phyloP scores from a whole-genome alignment of 495 filamentous ascomycete species.

The Amniculicola lignicola region DNA sequence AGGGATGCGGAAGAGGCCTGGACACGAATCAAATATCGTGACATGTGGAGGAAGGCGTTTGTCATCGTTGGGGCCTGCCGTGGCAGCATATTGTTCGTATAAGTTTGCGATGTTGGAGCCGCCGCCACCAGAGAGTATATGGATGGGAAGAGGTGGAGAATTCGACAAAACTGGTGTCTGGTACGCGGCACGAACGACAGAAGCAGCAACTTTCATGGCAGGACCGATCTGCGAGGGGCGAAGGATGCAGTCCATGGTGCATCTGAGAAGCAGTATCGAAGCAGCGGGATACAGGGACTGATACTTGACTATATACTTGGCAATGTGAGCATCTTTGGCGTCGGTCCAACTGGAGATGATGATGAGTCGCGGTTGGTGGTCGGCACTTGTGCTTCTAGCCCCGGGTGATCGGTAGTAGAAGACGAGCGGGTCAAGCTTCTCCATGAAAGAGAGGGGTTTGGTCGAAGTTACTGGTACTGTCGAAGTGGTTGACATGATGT shows the following conservation, averaged over 20 bases:
- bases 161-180: background rate
- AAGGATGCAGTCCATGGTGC: conserved; percentile 10
- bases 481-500: background rate
- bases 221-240: conserved; percentile 5
- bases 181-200: background rate
- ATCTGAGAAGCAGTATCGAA: conserved; percentile 1
- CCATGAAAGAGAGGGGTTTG: conserved; percentile 6
- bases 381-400: background rate
- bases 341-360: conserved; percentile 6
- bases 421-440: conserved; percentile 7
- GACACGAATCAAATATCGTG: conserved; percentile 7
- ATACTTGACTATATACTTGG: background rate
- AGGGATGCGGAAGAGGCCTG: conserved; percentile 11
- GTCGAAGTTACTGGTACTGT: background rate
- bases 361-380: conserved; percentile 9
- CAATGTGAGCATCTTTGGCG: conserved; percentile 3
- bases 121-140: conserved; percentile 3
- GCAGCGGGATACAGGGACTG: conserved; percentile 1
- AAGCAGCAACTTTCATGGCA: conserved; percentile 7
- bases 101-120: conserved; percentile 5
- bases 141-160: conserved; percentile 9
- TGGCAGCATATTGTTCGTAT: conserved; percentile 6
- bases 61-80: conserved; percentile 4
- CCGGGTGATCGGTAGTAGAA: background rate
- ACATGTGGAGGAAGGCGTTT: conserved; percentile 2